phyloP scores from a whole-genome alignment of 805 yeast species.

The Yarrowia phangngaensis region DNA sequence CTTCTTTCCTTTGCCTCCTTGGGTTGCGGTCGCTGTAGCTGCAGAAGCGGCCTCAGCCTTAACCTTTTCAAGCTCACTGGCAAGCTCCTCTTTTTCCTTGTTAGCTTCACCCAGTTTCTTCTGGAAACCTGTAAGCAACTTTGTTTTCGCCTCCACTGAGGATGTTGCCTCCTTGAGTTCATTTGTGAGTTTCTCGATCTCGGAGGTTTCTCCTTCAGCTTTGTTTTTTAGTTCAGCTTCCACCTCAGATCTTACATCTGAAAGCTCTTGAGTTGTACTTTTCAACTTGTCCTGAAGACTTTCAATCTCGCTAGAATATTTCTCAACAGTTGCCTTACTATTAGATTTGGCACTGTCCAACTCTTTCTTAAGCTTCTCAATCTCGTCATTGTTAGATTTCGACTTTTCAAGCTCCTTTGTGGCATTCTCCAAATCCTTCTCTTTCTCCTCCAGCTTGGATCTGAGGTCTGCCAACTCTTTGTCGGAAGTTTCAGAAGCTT shows the following conservation, averaged over 20 bases:
- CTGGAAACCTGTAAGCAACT: constrained; percentile 19
- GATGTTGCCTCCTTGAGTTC: background rate
- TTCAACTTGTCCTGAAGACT: constrained; percentile 14
- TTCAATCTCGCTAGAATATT: background rate
- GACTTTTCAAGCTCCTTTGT: background rate
- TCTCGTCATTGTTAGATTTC: too few species aligned
- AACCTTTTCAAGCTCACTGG: constrained; percentile 25
- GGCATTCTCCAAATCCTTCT: constrained; percentile 2
- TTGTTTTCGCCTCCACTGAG: constrained; percentile 2
- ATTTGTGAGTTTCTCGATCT: constrained; percentile 2
- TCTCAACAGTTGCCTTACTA: constrained; percentile 8
- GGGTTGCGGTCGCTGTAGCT: constrained; percentile 21
- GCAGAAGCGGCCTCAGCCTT: constrained; percentile 16
- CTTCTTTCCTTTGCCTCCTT: constrained; percentile 29
- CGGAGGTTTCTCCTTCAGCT: constrained; percentile 19
- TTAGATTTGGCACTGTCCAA: constrained; percentile 7
- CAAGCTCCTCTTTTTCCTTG: constrained; percentile 23
- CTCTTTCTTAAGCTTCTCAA: constrained; percentile 1
- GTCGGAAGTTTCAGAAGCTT: constrained; percentile 1
- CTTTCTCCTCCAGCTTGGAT: constrained; percentile 4
- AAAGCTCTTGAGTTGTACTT: constrained; percentile 15
- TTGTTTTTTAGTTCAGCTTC: background rate
- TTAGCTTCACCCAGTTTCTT: constrained; percentile 19
- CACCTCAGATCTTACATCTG: constrained; percentile 10
- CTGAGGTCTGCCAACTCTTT: constrained; percentile 11